Evolutionary conservation across 805 yeast species (phyloP).

Genomic region (Saccharomycopsis olivae): DNA sequence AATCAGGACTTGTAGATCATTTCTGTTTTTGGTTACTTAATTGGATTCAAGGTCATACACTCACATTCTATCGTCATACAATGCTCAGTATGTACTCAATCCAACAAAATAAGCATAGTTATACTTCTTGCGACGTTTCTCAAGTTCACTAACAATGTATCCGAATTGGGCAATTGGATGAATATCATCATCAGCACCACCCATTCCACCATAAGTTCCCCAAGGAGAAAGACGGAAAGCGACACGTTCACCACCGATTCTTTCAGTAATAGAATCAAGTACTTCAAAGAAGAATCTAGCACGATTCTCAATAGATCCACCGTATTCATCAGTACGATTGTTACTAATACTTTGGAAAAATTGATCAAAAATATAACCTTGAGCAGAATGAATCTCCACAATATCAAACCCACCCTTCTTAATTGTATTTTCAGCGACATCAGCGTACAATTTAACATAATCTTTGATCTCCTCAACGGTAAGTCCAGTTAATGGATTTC

Average conservation of each 20-base stretch:
- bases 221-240: conserved; percentile 42
- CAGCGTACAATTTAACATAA: conserved; percentile 31
- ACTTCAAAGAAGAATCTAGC: conserved; percentile 37
- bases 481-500: conserved; percentile 26
- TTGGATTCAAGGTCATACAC: no score
- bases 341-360: conserved; percentile 39
- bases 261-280: conserved; percentile 39
- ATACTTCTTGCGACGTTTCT: no score
- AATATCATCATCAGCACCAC: conserved; percentile 27
- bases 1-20: no score
- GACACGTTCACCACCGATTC: conserved; percentile 34
- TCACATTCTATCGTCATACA: no score
- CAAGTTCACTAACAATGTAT: conserved; percentile 17
- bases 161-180: conserved; percentile 29
- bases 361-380: conserved; percentile 53
- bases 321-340: conserved; percentile 42
- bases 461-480: conserved; percentile 31
- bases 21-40: no score
- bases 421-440: conserved; percentile 40
- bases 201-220: conserved; percentile 30
- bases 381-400: conserved; percentile 58
- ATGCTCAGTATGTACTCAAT: no score
- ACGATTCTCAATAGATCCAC: conserved; percentile 43
- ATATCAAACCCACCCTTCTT: conserved; percentile 40
- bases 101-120: no score